Evolutionary conservation across 2,329 filamentous ascomycete genomes (phyloP).

Genomic region (Uncinocarpus reesii): DNA sequence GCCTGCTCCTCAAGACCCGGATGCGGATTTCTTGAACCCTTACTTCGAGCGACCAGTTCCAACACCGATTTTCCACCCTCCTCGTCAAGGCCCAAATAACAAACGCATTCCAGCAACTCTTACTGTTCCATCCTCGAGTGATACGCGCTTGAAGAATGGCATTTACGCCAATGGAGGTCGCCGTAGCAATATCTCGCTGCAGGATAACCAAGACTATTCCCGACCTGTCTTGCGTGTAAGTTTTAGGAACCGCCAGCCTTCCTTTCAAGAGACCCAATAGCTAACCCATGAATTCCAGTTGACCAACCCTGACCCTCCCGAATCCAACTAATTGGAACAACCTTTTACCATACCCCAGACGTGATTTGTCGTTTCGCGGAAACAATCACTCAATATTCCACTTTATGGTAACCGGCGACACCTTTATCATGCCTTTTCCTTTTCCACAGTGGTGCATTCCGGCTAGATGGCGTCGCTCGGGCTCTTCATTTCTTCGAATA

Average conservation of each 20-base stretch:
- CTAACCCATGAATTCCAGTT: constrained; percentile 12
- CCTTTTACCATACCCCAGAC: not conserved
- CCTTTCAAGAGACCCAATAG: not conserved
- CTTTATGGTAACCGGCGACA: not conserved
- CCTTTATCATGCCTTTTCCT: constrained; percentile 5
- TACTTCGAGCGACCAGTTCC: constrained; percentile 20
- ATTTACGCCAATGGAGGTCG: constrained; percentile 35
- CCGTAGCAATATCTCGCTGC: constrained; percentile 37
- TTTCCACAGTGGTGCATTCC: constrained; percentile 4
- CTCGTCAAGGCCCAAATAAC: constrained; percentile 1
- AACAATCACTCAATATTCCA: not conserved
- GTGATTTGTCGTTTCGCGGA: not conserved
- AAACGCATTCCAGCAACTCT: constrained; percentile 8
- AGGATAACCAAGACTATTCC: constrained; percentile 42
- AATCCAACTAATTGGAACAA: not conserved
- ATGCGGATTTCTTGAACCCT: constrained; percentile 16
- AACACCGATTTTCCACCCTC: constrained; percentile 16
- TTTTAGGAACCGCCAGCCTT: no score
- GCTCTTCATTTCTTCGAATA: constrained; percentile 3
- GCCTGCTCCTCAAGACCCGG: constrained; percentile 8
- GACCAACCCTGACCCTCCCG: constrained; percentile 16
- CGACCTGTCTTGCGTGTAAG: constrained; percentile 37
- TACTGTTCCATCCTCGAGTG: constrained; percentile 30
- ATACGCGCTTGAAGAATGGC: constrained; percentile 38
- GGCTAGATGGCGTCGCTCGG: constrained; percentile 10